Base-by-base conservation (phyloP, 2,329 filamentous ascomycete species). In the Neurospora sp. region DNA sequence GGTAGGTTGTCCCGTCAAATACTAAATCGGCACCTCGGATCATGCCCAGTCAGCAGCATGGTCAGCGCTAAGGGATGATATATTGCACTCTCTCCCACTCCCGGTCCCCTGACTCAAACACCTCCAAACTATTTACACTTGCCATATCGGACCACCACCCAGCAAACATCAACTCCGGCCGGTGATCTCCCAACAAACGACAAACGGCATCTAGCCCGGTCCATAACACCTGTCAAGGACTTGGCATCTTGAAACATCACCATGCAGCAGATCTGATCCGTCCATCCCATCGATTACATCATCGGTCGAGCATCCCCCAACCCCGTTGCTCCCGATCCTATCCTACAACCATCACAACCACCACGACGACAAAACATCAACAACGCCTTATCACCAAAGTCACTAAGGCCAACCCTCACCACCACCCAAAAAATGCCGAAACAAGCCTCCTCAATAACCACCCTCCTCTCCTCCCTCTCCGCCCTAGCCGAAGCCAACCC, bases 401-500 rank as follows among this genome's bases (percentile, higher is more conserved):
- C 40, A 62, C 33, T 43, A 38, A 38, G 11, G 17, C 15, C 33
- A 52, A 19, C n/a, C 39, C 17, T 33, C 36, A 66, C 36, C 66
- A 33, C 66, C 36, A 38, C 9, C 46, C 43, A 73, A 40, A 40
- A 73, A 33, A 43, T 73, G 72, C 71, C 70, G 15, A 69, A 72
- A 66, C 39, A 68, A 71, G 67, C 72, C n/a, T 33, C 28, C 17
- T 70, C 66, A 69, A 46, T 72, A 36, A 69, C 42, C 38, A 11
- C 70, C n/a, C 66, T 62, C 67, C 70, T 73, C 42, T 69, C 70
- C 68, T 38, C 46, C 52, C 71, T 73, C 66, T 28, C 69, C 15
- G 3, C 46, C 69, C 39, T 62, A 19, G n/a, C 66, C 66, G 39
- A 62, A 36, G 52, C 52, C 52, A 62, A 66, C 13, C 39, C 66